These are phyloP conservation scores for Ceratocystis eucalypticola DNA, from an alignment of 2,329 filamentous ascomycete genomes.

Conservation along the genomic window DNA sequence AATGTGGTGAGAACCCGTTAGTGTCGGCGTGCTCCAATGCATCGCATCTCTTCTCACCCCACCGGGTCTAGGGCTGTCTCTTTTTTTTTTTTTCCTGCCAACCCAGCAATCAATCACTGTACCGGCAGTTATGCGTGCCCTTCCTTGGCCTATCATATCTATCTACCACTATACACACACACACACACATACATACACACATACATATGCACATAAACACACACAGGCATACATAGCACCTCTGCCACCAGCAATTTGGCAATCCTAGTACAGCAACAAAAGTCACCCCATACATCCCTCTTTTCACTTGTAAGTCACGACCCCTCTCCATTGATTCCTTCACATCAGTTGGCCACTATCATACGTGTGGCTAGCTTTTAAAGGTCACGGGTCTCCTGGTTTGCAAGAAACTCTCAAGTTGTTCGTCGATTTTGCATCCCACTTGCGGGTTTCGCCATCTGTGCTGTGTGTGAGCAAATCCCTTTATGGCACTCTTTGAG, in stretches of 20 bases:
- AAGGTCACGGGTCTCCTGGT: background rate
- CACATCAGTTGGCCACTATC: background rate
- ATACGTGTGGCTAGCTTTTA: background rate
- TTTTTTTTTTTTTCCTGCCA: background rate
- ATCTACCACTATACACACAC: background rate
- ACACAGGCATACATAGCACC: background rate
- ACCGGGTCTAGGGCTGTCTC: background rate
- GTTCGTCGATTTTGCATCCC: background rate
- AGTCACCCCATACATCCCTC: background rate
- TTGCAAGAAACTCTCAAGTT: background rate
- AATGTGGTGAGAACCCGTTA: background rate
- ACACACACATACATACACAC: background rate
- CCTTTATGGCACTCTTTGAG: background rate
- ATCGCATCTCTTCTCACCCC: background rate
- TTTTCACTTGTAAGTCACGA: conserved; percentile 1
- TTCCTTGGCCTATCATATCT: background rate
- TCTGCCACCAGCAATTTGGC: background rate
- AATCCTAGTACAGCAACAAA: background rate
- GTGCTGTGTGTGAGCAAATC: background rate
- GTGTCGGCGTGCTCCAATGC: background rate
- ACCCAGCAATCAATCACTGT: background rate
- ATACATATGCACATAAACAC: background rate
- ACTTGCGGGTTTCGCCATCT: background rate
- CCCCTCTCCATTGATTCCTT: background rate
- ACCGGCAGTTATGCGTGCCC: background rate